phyloP scores from a whole-genome alignment of 2,329 filamentous ascomycete species.

The Aspergillus sp. region DNA sequence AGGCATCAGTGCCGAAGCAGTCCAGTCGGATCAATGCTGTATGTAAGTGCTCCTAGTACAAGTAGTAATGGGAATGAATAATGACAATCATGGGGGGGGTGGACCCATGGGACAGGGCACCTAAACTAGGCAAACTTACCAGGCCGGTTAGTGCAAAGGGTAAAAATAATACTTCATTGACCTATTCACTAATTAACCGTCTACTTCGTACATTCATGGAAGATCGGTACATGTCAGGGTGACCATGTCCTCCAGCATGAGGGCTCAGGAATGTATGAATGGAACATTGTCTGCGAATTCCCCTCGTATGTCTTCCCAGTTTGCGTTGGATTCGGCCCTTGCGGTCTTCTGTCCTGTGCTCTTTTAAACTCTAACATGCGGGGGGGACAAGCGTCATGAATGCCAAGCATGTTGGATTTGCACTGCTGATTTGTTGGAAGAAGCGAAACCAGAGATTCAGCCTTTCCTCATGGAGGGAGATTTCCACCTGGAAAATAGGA shows the following conservation, averaged over 20 bases:
- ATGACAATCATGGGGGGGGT: constrained; percentile 9
- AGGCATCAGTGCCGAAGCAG: constrained; percentile 1
- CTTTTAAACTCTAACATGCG: constrained; percentile 11
- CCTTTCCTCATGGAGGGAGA: too few species aligned
- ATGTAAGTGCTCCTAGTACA: not conserved
- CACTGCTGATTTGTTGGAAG: constrained; percentile 7
- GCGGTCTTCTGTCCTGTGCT: not conserved
- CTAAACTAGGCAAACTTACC: constrained; percentile 18
- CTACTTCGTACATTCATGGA: too few species aligned
- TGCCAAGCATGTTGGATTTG: constrained; percentile 4
- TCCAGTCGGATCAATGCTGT: constrained; percentile 3
- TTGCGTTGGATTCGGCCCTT: too few species aligned
- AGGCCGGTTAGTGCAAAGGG: not conserved
- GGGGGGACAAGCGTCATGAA: constrained; percentile 6
- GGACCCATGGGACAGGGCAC: constrained; percentile 12
- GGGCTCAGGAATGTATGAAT: too few species aligned
- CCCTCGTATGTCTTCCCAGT: too few species aligned
- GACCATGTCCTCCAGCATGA: too few species aligned
- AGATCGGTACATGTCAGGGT: too few species aligned
- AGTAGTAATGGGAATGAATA: constrained; percentile 2
- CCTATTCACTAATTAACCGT: not conserved
- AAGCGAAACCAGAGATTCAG: not conserved
- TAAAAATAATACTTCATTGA: too few species aligned
- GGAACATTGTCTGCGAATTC: too few species aligned
- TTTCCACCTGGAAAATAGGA: too few species aligned